Conservation (phyloP, 768 basidiomycete genomes). For the Agrocybe pediades region DNA sequence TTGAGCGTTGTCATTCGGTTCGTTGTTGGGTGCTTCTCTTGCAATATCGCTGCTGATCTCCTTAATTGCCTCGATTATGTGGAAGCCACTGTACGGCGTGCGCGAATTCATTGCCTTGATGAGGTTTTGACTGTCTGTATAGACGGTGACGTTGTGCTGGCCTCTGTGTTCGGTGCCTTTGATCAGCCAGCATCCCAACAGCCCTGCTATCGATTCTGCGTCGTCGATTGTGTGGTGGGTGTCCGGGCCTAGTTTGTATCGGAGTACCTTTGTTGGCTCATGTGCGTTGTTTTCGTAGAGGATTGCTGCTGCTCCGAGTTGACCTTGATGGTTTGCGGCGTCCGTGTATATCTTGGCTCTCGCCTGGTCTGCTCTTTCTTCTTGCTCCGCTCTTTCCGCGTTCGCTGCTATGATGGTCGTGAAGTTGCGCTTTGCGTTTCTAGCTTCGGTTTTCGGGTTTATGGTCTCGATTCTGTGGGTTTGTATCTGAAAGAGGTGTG, state of each 20-base stretch:
- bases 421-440: no score
- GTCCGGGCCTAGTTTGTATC: constrained; percentile 14
- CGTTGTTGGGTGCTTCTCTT: no score
- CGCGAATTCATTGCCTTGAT: constrained; percentile 3
- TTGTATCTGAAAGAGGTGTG: no score
- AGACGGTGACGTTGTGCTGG: constrained; percentile 3
- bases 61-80: constrained; percentile 4
- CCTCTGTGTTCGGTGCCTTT: background rate
- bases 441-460: no score
- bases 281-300: constrained; percentile 4
- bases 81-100: constrained; percentile 11
- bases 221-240: constrained; percentile 21
- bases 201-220: constrained; percentile 20
- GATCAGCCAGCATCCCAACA: constrained; percentile 18
- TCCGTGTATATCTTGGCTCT: no score
- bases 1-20: no score
- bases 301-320: constrained; percentile 22
- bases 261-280: background rate
- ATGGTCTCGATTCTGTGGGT: no score
- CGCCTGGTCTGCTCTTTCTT: no score
- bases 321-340: no score
- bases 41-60: no score
- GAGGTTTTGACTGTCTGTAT: constrained; percentile 17
- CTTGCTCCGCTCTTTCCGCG: no score
- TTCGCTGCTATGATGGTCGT: no score